Percentiles rank a stretch among this genome's conserved stretches.
Evolutionary conservation across 2,329 filamentous ascomycete genomes (phyloP).

Genomic region (Sclerotinia nivalis): DNA sequence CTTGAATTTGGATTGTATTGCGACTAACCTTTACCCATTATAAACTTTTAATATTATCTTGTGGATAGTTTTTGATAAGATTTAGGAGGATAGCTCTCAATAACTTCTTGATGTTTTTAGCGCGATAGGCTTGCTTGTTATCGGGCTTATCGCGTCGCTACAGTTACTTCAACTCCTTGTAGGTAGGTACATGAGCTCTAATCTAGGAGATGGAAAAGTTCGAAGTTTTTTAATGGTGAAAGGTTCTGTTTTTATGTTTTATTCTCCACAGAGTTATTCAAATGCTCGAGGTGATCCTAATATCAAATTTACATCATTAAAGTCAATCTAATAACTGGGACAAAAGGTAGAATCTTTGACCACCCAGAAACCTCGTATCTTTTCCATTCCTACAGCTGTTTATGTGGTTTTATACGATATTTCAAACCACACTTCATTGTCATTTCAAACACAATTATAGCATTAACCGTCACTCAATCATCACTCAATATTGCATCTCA

Average conservation of each 20-base stretch:
- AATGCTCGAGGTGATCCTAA: no score
- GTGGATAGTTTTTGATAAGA: background rate
- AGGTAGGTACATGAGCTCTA: background rate
- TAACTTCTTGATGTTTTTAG: conserved; percentile 7
- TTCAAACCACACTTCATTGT: background rate
- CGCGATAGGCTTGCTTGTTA: conserved; percentile 12
- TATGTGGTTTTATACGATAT: background rate
- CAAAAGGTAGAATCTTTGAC: no score
- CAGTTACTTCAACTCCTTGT: background rate
- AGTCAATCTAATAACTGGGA: no score
- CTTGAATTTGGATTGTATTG: background rate
- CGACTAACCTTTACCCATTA: conserved; percentile 39
- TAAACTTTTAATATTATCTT: conserved; percentile 16
- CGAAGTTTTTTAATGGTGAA: no score
- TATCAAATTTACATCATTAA: no score
- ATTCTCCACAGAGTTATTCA: no score
- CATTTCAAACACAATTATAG: background rate
- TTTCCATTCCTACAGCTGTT: no score
- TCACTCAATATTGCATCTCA: background rate
- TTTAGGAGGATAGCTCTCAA: background rate
- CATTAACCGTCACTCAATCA: background rate
- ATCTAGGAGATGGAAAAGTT: no score
- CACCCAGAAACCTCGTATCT: no score
- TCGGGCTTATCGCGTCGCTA: conserved; percentile 8
- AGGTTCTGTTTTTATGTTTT: no score